Evolutionary conservation across 257 asterid genomes (phyloP).

Genomic region (Solanum dulcamara): DNA sequence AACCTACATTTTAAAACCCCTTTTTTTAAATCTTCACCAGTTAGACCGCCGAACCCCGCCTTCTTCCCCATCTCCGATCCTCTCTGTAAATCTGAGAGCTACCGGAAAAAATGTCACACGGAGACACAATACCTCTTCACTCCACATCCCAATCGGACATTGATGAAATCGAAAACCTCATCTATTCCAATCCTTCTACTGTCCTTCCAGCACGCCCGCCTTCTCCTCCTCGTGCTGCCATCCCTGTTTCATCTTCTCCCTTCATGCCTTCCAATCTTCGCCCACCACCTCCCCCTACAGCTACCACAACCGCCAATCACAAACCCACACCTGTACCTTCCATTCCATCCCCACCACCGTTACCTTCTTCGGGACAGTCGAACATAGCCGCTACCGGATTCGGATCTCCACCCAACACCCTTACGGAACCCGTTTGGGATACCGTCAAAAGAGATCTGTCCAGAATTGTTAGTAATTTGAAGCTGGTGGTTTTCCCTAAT

Average conservation of each 20-base stretch:
- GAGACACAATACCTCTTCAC: slow-evolving; percentile 71
- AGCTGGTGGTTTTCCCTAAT: slow-evolving; percentile 86
- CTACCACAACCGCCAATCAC: slow-evolving; percentile 13
- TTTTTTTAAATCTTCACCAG: no score
- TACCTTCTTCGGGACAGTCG: slow-evolving; percentile 15
- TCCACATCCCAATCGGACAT: slow-evolving; percentile 90
- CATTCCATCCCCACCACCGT: slow-evolving; percentile 11
- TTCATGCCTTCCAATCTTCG: slow-evolving; percentile 52
- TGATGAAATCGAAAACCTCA: slow-evolving; percentile 96
- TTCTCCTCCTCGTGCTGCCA: slow-evolving; percentile 78
- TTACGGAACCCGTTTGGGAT: slow-evolving; percentile 93
- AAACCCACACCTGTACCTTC: slow-evolving; percentile 16
- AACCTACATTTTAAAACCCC: no score
- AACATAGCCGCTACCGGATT: slow-evolving; percentile 37
- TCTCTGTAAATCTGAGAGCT: background rate
- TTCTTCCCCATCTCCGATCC: background rate
- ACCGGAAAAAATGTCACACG: slow-evolving; percentile 38
- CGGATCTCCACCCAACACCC: slow-evolving; percentile 63
- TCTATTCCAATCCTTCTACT: slow-evolving; percentile 49
- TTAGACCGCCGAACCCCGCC: background rate
- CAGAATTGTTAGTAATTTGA: slow-evolving; percentile 82
- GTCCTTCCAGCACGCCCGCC: slow-evolving; percentile 78
- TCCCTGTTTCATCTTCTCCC: slow-evolving; percentile 43
- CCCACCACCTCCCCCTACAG: slow-evolving; percentile 15
- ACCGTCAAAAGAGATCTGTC: slow-evolving; percentile 83